These are phyloP conservation scores for Sanghuangporus baumii DNA, from an alignment of 1,284 basidiomycete species.

Conservation along the genomic window DNA sequence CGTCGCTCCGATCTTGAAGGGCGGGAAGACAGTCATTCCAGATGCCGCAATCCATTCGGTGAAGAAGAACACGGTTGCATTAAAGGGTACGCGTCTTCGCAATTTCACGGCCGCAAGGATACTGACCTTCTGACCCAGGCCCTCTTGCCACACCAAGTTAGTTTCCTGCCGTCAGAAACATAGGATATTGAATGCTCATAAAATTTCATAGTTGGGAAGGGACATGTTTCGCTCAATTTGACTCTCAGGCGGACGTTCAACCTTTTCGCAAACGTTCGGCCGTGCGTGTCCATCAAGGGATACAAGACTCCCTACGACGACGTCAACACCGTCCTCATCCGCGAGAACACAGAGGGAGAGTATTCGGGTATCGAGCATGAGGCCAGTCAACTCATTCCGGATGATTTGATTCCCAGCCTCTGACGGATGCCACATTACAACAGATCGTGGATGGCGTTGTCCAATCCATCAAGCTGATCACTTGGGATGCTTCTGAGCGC, in stretches of 20 bases:
- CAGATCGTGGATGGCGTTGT: constrained; percentile 96
- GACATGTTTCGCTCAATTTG: constrained; percentile 97
- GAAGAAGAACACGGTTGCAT: constrained; percentile 95
- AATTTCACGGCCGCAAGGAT: not conserved
- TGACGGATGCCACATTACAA: constrained; percentile 14
- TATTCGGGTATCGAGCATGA: constrained; percentile 99
- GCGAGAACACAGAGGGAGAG: constrained; percentile 99
- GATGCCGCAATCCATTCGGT: constrained; percentile 88
- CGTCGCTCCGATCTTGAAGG: constrained; percentile 90
- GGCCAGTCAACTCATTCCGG: constrained; percentile 33
- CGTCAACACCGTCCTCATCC: constrained; percentile 97
- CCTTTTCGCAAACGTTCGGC: constrained; percentile 97
- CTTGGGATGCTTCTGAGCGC: constrained; percentile 97
- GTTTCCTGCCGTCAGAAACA: constrained; percentile 25
- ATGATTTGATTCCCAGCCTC: constrained; percentile 6
- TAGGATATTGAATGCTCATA: constrained; percentile 1
- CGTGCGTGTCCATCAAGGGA: constrained; percentile 93
- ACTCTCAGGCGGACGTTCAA: constrained; percentile 96
- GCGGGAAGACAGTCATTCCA: constrained; percentile 96
- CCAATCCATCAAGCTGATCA: constrained; percentile 99
- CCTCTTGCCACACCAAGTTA: constrained; percentile 91
- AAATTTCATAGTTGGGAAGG: constrained; percentile 81
- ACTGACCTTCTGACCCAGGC: constrained; percentile 37
- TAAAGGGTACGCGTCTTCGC: constrained; percentile 69
- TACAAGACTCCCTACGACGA: constrained; percentile 99